phyloP scores from a whole-genome alignment of 495 filamentous ascomycete genomes.

The Xylaria longipes region DNA sequence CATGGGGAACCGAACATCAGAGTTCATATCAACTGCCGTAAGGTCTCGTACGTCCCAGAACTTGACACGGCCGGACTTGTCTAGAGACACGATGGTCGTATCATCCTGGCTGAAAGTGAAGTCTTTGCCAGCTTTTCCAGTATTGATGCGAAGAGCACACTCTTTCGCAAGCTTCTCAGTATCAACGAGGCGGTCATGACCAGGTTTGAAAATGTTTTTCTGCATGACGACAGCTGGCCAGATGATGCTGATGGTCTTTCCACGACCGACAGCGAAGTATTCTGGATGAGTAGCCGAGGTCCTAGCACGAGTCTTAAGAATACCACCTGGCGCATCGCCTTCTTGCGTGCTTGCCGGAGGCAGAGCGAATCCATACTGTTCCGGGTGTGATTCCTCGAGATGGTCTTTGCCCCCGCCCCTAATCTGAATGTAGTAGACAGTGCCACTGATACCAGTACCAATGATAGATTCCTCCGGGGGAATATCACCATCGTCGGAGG shows the following conservation, averaged over 20 bases:
- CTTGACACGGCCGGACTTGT: constrained; percentile 92
- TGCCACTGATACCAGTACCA: constrained; percentile 89
- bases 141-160: constrained; percentile 87
- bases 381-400: constrained; percentile 72
- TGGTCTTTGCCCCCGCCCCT: constrained; percentile 72
- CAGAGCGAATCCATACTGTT: constrained; percentile 80
- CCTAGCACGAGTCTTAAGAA: constrained; percentile 94
- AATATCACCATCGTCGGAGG: constrained; percentile 53
- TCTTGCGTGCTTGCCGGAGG: constrained; percentile 77
- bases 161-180: constrained; percentile 85
- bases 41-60: constrained; percentile 95
- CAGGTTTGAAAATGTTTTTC: constrained; percentile 71
- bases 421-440: constrained; percentile 89
- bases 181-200: constrained; percentile 76
- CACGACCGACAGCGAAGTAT: constrained; percentile 92
- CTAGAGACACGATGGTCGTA: constrained; percentile 88
- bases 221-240: constrained; percentile 78
- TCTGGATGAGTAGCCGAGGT: constrained; percentile 85
- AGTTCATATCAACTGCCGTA: constrained; percentile 61
- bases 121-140: constrained; percentile 97
- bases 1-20: constrained; percentile 56
- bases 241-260: constrained; percentile 93
- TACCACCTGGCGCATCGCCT: constrained; percentile 82
- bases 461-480: constrained; percentile 76
- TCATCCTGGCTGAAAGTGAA: constrained; percentile 98